These are phyloP conservation scores for Periconia macrospinosa DNA, from an alignment of 2,329 filamentous ascomycete species.

Conservation along the genomic window DNA sequence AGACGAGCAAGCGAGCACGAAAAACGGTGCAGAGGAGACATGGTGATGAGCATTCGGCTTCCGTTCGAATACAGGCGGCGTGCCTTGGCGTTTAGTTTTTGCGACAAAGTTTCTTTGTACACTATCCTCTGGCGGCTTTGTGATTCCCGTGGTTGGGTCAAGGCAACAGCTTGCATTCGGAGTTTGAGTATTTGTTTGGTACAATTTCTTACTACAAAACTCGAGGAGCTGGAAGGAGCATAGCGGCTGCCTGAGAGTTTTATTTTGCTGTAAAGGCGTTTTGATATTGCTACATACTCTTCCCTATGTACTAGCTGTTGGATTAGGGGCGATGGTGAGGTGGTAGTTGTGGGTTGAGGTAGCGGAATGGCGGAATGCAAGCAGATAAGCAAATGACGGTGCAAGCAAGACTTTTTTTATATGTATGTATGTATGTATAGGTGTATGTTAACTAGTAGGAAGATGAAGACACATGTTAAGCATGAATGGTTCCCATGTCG, in stretches of 20 bases:
- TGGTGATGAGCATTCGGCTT: conserved; percentile 14
- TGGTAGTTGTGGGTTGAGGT: no score
- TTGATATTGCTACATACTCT: not conserved
- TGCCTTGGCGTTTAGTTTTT: conserved; percentile 20
- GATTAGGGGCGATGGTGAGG: no score
- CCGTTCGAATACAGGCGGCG: conserved; percentile 6
- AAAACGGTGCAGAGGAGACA: conserved; percentile 17
- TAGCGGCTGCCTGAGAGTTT: conserved; percentile 2
- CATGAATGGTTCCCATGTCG: no score
- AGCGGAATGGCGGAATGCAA: no score
- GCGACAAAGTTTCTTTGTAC: conserved; percentile 23
- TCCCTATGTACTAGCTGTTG: not conserved
- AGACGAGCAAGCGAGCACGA: conserved; percentile 11
- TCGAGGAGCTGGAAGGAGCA: not conserved
- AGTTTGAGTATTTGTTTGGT: conserved; percentile 13
- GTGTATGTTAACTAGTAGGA: no score
- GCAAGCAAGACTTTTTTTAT: no score
- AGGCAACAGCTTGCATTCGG: conserved; percentile 21
- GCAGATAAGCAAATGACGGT: no score
- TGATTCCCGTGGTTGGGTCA: conserved; percentile 11
- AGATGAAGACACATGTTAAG: no score
- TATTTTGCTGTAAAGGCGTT: not conserved
- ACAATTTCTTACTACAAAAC: no score
- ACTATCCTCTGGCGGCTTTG: conserved; percentile 12
- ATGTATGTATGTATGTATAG: no score